These are phyloP conservation scores for Pseudogymnoascus pannorum DNA, from an alignment of 2,329 filamentous ascomycete species.

Conservation along the genomic window DNA sequence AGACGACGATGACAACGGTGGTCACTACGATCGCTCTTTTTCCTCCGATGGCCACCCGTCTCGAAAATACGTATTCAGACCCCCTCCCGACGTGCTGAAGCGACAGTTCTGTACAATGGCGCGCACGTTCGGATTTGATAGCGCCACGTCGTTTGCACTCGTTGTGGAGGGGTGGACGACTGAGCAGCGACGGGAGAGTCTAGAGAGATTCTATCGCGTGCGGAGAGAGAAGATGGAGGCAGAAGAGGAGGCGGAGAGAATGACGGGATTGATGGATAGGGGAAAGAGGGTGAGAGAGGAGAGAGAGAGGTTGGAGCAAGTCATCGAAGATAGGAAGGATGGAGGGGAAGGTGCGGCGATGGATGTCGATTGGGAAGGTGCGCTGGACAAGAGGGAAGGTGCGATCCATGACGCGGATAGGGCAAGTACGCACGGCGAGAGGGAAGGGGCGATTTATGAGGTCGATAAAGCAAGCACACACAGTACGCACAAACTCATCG, in stretches of 20 bases:
- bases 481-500: neutral
- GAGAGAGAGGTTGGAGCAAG: neutral
- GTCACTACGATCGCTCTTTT: conserved; percentile 22
- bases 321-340: neutral
- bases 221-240: conserved; percentile 33
- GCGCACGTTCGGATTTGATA: conserved; percentile 65
- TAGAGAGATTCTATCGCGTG: conserved; percentile 72
- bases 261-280: neutral
- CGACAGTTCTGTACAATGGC: conserved; percentile 93
- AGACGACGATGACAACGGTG: conserved; percentile 39
- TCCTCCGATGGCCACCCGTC: conserved; percentile 18
- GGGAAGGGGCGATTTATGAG: neutral
- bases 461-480: neutral
- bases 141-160: conserved; percentile 76
- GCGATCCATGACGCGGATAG: neutral
- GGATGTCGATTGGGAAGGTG: conserved; percentile 2
- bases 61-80: conserved; percentile 40
- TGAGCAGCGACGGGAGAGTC: conserved; percentile 66
- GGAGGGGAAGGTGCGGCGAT: neutral
- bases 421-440: neutral
- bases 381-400: neutral
- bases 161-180: conserved; percentile 88
- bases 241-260: neutral
- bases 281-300: neutral
- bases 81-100: conserved; percentile 63